Base-by-base conservation (phyloP, 305 asterid genomes). In the Rubia peregrina region DNA sequence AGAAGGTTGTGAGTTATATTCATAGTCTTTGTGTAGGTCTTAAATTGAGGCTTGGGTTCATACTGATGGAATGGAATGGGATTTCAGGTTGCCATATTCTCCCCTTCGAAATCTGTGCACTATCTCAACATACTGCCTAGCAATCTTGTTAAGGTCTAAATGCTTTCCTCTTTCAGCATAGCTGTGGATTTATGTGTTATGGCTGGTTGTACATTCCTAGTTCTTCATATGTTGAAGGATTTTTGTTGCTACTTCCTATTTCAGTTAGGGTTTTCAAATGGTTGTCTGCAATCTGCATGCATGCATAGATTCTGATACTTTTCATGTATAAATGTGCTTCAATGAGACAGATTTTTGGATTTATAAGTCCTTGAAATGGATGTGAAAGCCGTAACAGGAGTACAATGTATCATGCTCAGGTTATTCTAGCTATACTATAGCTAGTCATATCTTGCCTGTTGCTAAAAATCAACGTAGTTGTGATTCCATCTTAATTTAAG, bases 71-170 rank as follows among this genome's bases (percentile, higher is more conserved):
- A 2, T 51, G 5, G 57, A 51, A 64, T 46, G 59, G 84, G n/a
- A n/a, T n/a, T n/a, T n/a, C n/a, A n/a, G n/a, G n/a, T n/a, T n/a
- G n/a, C n/a, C n/a, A n/a, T n/a, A 65, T 93, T 93, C 85, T 74
- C 87, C 26, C 90, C 96, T 69, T 80, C 80, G 72, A 79, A 83
- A 61, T 81, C 90, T 11, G 83, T 89, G 40, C 83, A 73, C 75
- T 90, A 90, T 80, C 92, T 93, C 78, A 93, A 93, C 80, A 83
- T 90, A 79, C 82, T 91, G 46, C 80, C 74, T 75, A 78, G 71
- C 79, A 93, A 93, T 86, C 75, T 93, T 82, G 85, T 81, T 71
- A 82, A 89, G 95, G 92, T 90, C 70, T 56, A 2, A 6, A 42
- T 44, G 68, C 16, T 74, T 74, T 70, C 74, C 72, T 9, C 10